A percentile compares a stretch with the other conserved stretches of the same genome.
phyloP scores from a whole-genome alignment of 2,329 filamentous ascomycete species.

The Sporothrix globosa region DNA sequence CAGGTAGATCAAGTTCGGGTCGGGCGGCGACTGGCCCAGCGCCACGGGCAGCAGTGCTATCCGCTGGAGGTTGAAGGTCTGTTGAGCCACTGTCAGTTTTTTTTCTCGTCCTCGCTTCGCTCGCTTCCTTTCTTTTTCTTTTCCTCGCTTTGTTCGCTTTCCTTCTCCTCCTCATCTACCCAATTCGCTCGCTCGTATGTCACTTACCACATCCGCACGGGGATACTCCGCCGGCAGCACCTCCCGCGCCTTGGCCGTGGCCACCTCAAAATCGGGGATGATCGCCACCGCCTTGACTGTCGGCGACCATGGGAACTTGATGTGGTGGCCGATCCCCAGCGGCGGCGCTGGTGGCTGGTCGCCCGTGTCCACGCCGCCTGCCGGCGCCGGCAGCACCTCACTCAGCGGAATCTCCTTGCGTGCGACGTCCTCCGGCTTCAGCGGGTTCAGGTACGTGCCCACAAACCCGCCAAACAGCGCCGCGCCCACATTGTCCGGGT shows the following conservation, averaged over 20 bases:
- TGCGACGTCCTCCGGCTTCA: constrained; percentile 84
- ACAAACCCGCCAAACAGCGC: constrained; percentile 96
- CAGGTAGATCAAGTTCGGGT: constrained; percentile 91
- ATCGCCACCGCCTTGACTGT: constrained; percentile 97
- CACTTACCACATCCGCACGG: constrained; percentile 76
- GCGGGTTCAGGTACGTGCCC: constrained; percentile 91
- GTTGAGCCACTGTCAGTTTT: not conserved
- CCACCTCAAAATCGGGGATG: constrained; percentile 92
- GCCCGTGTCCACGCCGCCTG: constrained; percentile 89
- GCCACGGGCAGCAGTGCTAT: constrained; percentile 89
- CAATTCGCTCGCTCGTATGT: not conserved
- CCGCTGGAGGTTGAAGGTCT: constrained; percentile 90
- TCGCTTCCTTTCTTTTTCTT: not conserved
- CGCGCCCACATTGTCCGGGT: constrained; percentile 93
- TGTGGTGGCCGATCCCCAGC: constrained; percentile 89
- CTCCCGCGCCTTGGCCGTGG: constrained; percentile 86
- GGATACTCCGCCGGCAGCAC: constrained; percentile 82
- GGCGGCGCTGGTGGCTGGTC: constrained; percentile 86
- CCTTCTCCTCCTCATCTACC: not conserved
- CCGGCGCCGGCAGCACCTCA: constrained; percentile 87
- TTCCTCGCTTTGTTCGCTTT: not conserved
- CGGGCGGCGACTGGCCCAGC: constrained; percentile 84
- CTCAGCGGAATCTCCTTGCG: constrained; percentile 91
- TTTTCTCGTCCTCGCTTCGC: not conserved
- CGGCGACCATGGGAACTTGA: constrained; percentile 89